Evolutionary conservation across 1,284 basidiomycete species (phyloP), one percentile per base, ranked within the genome.

Genomic region (Mycosarcoma maydis): DNA sequence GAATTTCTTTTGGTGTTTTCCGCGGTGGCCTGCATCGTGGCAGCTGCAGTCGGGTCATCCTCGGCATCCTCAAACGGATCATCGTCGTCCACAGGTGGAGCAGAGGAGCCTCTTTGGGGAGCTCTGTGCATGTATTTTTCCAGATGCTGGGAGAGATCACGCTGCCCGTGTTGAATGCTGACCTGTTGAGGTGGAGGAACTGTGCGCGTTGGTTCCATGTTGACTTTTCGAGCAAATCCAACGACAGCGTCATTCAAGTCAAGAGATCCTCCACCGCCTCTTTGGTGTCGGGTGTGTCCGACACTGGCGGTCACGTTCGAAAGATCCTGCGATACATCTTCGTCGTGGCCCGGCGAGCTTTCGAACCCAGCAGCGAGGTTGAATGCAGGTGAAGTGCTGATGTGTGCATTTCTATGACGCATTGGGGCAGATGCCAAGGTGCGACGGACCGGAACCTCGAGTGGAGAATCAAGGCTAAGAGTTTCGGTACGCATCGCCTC

Each of bases 21-120:
- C 2, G 37, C 49, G 4, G 60, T 64, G 19, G 38, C 46, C 19
- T 46, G 47, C 44, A 43, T 46, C 20, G 39, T 38, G 26, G 38
- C 65, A n/a, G 54, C 47, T 7, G 26, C 43, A 0, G 37, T 37
- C 1, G 57, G 61, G 14, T 61, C 70, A 23, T 69, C 71, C 33
- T 75, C 73, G 6, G 75, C 73, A 49, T 77, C 75, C 34, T 77
- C 71, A 37, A 77, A 77, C 2, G 67, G 45, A 20, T 69, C 70
- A 11, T 65, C 60, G 2, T 56, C 61, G 10, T 58, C 38, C 9
- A 11, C 34, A 1, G 32, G 32, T 0, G 53, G n/a, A 4, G 42
- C 32, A 3, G 50, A 50, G 4, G 54, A 64, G 3, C 50, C 50
- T 3, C 61, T 50, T n/a, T 53, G 38, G 6, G n/a, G 6, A 9